Evolutionary conservation across 495 filamentous ascomycete species (phyloP), one percentile per base, ranked within the genome.

Genomic region (Aspergillus nidulans): DNA sequence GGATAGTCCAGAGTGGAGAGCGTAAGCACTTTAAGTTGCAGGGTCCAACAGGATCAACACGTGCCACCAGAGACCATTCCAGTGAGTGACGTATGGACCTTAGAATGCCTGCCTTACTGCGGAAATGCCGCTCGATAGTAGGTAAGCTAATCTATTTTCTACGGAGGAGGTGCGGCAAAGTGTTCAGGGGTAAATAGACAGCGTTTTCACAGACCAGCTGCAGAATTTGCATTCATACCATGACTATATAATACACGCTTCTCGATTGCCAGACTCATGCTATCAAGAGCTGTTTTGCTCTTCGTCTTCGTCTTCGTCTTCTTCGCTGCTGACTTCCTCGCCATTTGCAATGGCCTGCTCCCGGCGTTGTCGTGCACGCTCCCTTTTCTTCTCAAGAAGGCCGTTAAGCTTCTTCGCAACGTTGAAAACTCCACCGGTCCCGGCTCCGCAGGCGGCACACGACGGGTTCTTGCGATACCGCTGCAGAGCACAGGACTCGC

Each of bases 381-480:
- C 85, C 59, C 80, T 80, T 73, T 97, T 97, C 78, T 84, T 90
- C 1, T 94, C 89, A 49, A 97, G 65, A 56, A 97, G 64, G 60
- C 85, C 87, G 65, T 85, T 85, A 53, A 98, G 63, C 56, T 84
- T 85, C 78, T 91, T 95, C 9, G 94, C 91, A 7, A 79, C 80
- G 68, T 95, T 96, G 61, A 96, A 98, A 1, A 95, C 88, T 8
- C 94, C 94, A 20, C 85, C 82, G 4, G 95, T 97, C 2, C 88
- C 87, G 7, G 82, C 79, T 1, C 90, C 86, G 68, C 94, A 97
- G 26, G 85, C 89, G 6, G 89, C 90, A 69, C 95, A 98, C 3
- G 80, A 79, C 10, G 90, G 91, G 57, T 87, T 86, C 67, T 85
- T 88, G 57, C 85, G 77, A 69, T 97, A 97, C 52, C 90, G 69